Base-by-base conservation (phyloP, 2,329 filamentous ascomycete genomes). In the Xylaria sp. region DNA sequence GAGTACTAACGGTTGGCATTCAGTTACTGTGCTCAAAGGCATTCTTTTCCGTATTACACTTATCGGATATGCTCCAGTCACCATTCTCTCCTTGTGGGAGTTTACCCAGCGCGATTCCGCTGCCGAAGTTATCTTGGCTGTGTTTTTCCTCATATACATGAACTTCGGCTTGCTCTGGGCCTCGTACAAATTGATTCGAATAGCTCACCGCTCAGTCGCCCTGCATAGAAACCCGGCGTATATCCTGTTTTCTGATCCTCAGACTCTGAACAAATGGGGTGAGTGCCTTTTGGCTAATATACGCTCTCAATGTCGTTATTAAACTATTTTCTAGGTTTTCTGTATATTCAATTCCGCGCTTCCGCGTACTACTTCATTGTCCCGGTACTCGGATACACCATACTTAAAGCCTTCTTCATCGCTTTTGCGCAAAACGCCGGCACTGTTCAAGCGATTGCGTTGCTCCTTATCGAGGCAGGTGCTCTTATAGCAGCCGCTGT, bases 151-250 rank as follows among this genome's bases (percentile, higher is more conserved):
- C 79, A 83, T 97, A 75, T 91, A 92, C 70, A 91, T 97, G 86
- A 84, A 91, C 48, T 85, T 86, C 62, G 93, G 94, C 39, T 87
- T 98, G 41, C 90, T 83, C 25, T 98, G 94, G 93, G 95, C 94
- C 56, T 90, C 94, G 0, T 91, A 89, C 83, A 98, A 97, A 85
- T 94, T 98, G 72, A 92, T 97, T 75, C 89, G 90, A 64, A 92
- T 98, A 72, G 95, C 94, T 41, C 93, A 93, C 78, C 92, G 93
- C 75, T 98, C 94, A 39, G 92, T 97, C 72, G 83, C 88, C 66
- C 93, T 97, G 89, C 94, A 98, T 86, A 94, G 95, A 83, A 98
- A 97, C 83, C 94, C 95, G 32, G 95, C 94, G 34, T 98, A 98
- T 82, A 97, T 98, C 75, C 90, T 98, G 71, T 98, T 97, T 84